phyloP scores from a whole-genome alignment of 257 asterid species.

The Solanum appendiculatum region DNA sequence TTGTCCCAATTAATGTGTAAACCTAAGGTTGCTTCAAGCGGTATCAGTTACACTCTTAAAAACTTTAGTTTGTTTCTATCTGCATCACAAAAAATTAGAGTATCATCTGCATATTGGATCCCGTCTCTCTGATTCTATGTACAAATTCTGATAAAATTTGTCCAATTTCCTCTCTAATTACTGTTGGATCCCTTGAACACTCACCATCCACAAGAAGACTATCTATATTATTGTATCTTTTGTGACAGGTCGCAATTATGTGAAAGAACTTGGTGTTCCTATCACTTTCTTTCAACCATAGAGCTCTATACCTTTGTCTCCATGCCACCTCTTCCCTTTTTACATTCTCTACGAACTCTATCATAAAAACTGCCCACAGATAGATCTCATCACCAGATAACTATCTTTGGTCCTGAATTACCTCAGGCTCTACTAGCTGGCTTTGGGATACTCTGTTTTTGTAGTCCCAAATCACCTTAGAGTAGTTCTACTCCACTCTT shows the following conservation, averaged over 20 bases:
- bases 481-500: neutral
- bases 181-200: neutral
- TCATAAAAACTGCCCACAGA: neutral
- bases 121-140: neutral
- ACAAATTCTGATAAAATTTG: neutral
- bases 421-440: neutral
- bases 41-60: neutral
- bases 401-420: neutral
- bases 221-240: neutral
- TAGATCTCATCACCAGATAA: neutral
- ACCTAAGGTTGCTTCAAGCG: neutral
- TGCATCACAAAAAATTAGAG: neutral
- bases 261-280: neutral
- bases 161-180: neutral
- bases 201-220: neutral
- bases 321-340: neutral
- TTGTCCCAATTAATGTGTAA: neutral
- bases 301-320: neutral
- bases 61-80: neutral
- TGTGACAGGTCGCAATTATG: neutral
- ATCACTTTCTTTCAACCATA: neutral
- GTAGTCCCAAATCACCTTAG: neutral
- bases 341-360: neutral
- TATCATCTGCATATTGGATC: neutral
- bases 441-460: neutral